phyloP scores from a whole-genome alignment of 768 basidiomycete genomes.

The Rhizopogon salebrosus region DNA sequence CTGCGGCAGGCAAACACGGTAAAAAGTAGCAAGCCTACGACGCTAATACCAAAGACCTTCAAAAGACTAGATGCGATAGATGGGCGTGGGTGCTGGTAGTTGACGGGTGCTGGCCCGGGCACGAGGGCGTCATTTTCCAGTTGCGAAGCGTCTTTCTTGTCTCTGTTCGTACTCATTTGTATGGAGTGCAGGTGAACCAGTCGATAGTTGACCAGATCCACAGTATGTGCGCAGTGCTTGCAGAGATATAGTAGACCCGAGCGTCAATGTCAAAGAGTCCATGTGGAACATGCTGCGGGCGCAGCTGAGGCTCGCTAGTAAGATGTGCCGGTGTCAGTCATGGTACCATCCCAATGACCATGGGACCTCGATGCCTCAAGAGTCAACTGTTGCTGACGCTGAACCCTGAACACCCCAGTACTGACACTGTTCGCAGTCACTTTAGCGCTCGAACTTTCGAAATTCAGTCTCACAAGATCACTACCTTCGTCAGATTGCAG shows the following conservation, averaged over 20 bases:
- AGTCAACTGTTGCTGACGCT: too few species aligned
- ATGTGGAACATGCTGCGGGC: background rate
- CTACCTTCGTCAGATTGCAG: too few species aligned
- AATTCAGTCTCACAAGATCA: too few species aligned
- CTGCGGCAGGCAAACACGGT: background rate
- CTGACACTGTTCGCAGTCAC: too few species aligned
- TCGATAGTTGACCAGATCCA: background rate
- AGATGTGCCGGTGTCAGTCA: background rate
- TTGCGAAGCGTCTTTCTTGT: background rate
- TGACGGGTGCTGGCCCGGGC: too few species aligned
- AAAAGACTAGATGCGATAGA: constrained; percentile 10
- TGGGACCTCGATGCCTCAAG: too few species aligned
- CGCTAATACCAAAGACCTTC: constrained; percentile 7
- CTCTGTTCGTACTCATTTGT: background rate
- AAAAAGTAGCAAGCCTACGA: constrained; percentile 11
- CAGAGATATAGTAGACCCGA: background rate
- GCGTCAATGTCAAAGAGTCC: background rate
- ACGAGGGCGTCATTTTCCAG: background rate
- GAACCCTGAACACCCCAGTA: too few species aligned
- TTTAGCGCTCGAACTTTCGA: too few species aligned
- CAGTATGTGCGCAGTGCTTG: background rate
- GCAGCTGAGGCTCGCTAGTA: background rate
- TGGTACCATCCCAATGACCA: background rate
- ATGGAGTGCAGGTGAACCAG: background rate
- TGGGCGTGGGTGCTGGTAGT: background rate